A percentile compares a stretch with the other conserved stretches of the same genome.
These are phyloP conservation scores for Urochloa ruziziensis DNA, from an alignment of 176 grass and related monocot genomes.

Conservation along the genomic window DNA sequence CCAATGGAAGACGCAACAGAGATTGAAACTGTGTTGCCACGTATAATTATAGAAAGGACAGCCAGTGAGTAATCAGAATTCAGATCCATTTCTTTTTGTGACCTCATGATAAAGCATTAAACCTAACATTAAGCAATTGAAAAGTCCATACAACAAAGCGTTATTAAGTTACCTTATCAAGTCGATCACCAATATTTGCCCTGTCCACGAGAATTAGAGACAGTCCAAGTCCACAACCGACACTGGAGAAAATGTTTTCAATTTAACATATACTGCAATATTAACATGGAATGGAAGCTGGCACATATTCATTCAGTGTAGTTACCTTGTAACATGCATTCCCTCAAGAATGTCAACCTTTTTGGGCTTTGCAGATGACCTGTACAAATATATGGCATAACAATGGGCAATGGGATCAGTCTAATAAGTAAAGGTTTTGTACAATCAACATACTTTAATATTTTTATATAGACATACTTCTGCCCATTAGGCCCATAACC, in stretches of 20 bases:
- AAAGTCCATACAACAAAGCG: slow-evolving; percentile 12
- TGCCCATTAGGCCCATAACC: slow-evolving; percentile 88
- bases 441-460: slow-evolving; percentile 4
- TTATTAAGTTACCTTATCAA: slow-evolving; percentile 62
- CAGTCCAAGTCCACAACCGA: slow-evolving; percentile 74
- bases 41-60: not conserved
- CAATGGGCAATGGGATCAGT: not conserved
- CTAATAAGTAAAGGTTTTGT: not conserved
- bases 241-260: slow-evolving; percentile 54
- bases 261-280: slow-evolving; percentile 24
- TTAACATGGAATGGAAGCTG: not conserved
- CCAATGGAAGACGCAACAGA: not conserved
- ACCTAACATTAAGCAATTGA: slow-evolving; percentile 5
- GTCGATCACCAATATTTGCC: slow-evolving; percentile 58
- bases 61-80: not conserved
- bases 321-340: slow-evolving; percentile 79
- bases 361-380: slow-evolving; percentile 99
- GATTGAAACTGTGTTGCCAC: not conserved
- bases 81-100: not conserved
- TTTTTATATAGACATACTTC: slow-evolving; percentile 58
- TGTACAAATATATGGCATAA: slow-evolving; percentile 30
- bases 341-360: slow-evolving; percentile 93
- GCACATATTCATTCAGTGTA: not conserved
- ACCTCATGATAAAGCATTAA: not conserved
- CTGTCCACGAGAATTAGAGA: slow-evolving; percentile 88